Evolutionary conservation across 2,329 filamentous ascomycete genomes (phyloP).

Genomic region (Talaromyces pinophilus): DNA sequence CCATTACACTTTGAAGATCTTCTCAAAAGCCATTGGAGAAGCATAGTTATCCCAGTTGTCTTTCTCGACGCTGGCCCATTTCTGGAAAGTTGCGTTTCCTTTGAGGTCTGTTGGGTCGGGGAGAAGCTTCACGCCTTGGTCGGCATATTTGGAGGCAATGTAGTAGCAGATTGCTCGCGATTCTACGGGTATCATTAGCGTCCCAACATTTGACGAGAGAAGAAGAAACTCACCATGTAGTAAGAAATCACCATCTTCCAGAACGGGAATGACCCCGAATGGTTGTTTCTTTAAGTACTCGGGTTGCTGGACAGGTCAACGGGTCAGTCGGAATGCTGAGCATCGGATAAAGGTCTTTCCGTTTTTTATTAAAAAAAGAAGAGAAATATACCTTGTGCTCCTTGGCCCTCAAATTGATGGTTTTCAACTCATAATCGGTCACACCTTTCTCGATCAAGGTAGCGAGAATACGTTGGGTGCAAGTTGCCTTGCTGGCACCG

Average conservation of each 20-base stretch:
- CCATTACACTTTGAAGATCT: constrained; percentile 27
- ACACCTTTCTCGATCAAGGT: constrained; percentile 35
- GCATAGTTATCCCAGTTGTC: constrained; percentile 31
- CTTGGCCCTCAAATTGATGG: constrained; percentile 29
- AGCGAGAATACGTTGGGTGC: constrained; percentile 31
- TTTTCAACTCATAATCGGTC: constrained; percentile 30
- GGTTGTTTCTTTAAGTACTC: constrained; percentile 34
- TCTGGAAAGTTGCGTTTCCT: constrained; percentile 24
- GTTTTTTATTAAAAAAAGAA: background rate
- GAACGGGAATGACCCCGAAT: constrained; percentile 40
- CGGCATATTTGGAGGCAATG: constrained; percentile 27
- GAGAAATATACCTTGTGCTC: constrained; percentile 31
- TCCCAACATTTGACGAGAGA: too few relatives aligned
- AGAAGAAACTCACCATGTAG: background rate
- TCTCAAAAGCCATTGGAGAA: constrained; percentile 29
- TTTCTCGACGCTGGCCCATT: constrained; percentile 14
- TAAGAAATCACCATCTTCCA: constrained; percentile 35
- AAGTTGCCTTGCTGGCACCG: constrained; percentile 30
- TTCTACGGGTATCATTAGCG: background rate
- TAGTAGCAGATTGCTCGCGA: constrained; percentile 38
- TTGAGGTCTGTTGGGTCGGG: constrained; percentile 25
- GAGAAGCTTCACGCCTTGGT: constrained; percentile 24
- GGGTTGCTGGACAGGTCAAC: background rate
- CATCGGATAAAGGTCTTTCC: background rate
- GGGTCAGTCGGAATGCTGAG: background rate